Evolutionary conservation across 176 grass and related monocot species (phyloP).

Genomic region (Hyparrhenia diplandra): DNA sequence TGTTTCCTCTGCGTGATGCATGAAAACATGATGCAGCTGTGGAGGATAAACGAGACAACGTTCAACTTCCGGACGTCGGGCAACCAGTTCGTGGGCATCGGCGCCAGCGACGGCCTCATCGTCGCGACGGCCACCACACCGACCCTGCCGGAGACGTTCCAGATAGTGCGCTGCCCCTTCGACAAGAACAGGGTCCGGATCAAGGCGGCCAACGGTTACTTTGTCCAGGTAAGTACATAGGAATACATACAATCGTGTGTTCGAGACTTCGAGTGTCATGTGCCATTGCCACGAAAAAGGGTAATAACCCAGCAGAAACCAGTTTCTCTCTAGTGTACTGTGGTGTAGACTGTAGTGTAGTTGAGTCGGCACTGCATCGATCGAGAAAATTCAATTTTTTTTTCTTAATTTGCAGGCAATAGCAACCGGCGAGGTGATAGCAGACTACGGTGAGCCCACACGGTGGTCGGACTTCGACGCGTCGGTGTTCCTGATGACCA

Average conservation of each 20-base stretch:
- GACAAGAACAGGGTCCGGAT: slow-evolving; percentile 43
- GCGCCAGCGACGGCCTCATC: slow-evolving; percentile 6
- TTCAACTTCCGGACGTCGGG: slow-evolving; percentile 49
- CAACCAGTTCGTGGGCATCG: slow-evolving; percentile 41
- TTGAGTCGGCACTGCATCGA: too few species aligned
- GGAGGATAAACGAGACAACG: slow-evolving; percentile 49
- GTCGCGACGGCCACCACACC: slow-evolving; percentile 34
- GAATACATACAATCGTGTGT: too few species aligned
- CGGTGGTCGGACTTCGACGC: slow-evolving; percentile 35
- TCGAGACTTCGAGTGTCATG: too few species aligned
- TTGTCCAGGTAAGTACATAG: slow-evolving; percentile 42
- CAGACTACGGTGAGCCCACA: slow-evolving; percentile 16
- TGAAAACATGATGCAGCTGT: slow-evolving; percentile 23
- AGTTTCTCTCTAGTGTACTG: too few species aligned
- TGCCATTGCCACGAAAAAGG: too few species aligned
- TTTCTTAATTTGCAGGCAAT: not conserved
- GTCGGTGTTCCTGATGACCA: slow-evolving; percentile 19
- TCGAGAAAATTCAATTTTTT: too few species aligned
- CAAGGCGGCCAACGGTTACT: slow-evolving; percentile 52
- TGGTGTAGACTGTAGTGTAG: too few species aligned
- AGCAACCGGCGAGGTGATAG: not conserved
- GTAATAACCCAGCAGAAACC: too few species aligned
- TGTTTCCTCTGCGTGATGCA: too few species aligned
- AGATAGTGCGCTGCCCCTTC: slow-evolving; percentile 32
- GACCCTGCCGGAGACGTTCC: slow-evolving; percentile 37